Evolutionary conservation across 805 yeast species (phyloP), one percentile per base, ranked within the genome.

Genomic region (Wickerhamiella qilinensis): DNA sequence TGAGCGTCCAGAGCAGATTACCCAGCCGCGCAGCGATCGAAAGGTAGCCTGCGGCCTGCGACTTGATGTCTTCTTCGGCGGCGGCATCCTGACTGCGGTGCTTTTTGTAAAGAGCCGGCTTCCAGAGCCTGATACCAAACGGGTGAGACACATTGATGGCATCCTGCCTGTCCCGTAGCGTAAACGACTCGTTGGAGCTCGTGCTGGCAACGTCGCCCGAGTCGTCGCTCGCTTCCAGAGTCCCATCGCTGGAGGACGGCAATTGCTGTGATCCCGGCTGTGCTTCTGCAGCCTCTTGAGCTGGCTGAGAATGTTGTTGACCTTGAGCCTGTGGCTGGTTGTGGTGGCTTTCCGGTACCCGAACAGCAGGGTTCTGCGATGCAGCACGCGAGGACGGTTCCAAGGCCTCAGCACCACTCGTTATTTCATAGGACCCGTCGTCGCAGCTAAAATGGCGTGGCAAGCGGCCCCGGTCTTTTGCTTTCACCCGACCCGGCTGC

Each of bases 91-190:
- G 96, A 3, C 95, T 82, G 51, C 98, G 75, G 42, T 71, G 70
- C 57, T 91, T 91, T 56, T 91, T 91, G 60, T 91, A 91, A 40
- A 91, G 64, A 2, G 97, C 95, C 1, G 98, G 98, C 54, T 91
- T 91, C 98, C 98, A 91, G 50, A 91, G 83, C 57, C 94, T 78
- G 34, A 91, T 88, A 68, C 98, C 98, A 52, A 91, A 91, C 1
- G 98, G 98, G 63, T 91, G 98, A 3, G 96, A 85, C 38, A 81
- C 76, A 54, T 91, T 91, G 54, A 91, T 91, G 14, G 98, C 98
- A 49, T 82, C 86, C 58, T 91, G 98, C 46, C 96, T 75, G 48
- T 86, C 94, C 43, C 91, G 68, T 39, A 88, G 66, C 3, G 94
- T 91, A 54, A 81, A 77, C 4, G 94, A 79, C 56, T 88, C 96